Conservation (phyloP, 306 rosid species). For the Prunus armeniaca region DNA sequence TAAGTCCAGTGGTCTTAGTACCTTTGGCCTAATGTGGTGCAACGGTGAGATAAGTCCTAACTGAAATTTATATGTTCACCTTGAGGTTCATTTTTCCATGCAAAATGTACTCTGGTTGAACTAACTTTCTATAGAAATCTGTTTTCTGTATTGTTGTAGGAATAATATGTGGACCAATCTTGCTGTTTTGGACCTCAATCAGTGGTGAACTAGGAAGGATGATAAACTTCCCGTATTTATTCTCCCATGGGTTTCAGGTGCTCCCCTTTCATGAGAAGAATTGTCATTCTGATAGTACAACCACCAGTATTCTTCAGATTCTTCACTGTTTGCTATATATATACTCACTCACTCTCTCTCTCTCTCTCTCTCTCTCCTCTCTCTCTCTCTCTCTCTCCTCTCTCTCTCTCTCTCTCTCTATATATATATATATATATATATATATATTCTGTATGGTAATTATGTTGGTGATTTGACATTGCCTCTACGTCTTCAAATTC, state of each 20-base stretch:
- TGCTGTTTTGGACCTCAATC: slow-evolving; percentile 56
- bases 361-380: no score
- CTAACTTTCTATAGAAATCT: slow-evolving; percentile 1
- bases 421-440: no score
- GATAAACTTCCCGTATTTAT: slow-evolving; percentile 52
- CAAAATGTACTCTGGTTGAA: not conserved
- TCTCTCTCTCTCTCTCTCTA: no score
- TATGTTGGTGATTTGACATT: no score
- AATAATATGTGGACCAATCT: slow-evolving; percentile 63
- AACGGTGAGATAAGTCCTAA: slow-evolving; percentile 55
- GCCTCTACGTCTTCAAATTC: no score
- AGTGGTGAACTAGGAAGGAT: slow-evolving; percentile 52
- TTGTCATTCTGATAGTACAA: not conserved
- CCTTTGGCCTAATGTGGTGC: slow-evolving; percentile 88
- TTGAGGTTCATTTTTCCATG: not conserved
- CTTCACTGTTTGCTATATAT: not conserved
- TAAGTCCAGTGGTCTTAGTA: slow-evolving; percentile 64
- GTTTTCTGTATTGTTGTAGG: slow-evolving; percentile 35
- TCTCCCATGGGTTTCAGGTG: slow-evolving; percentile 73
- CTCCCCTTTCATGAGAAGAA: slow-evolving; percentile 12
- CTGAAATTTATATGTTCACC: not conserved
- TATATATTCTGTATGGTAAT: no score
- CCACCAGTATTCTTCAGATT: not conserved
- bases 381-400: no score
- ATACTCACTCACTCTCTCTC: no score